A percentile compares a stretch with the other conserved stretches of the same genome.
These are phyloP conservation scores for Lyophyllum atratum DNA, from an alignment of 768 basidiomycete genomes.

Conservation along the genomic window DNA sequence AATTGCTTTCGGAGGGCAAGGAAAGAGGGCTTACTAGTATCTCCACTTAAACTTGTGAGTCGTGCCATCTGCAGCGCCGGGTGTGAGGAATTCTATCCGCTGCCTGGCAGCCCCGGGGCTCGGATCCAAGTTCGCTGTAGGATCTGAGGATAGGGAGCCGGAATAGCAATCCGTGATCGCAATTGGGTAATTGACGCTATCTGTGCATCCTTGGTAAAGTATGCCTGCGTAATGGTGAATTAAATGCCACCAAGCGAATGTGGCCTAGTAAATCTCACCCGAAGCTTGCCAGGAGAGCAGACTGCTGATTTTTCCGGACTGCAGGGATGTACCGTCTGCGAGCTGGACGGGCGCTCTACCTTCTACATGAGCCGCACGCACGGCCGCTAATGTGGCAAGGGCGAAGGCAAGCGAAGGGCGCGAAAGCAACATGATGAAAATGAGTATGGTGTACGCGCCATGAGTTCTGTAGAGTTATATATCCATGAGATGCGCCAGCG, in stretches of 20 bases:
- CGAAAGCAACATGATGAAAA: background rate
- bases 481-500: background rate
- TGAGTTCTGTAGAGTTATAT: background rate
- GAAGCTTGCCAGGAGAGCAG: background rate
- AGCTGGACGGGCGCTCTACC: background rate
- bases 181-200: background rate
- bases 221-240: background rate
- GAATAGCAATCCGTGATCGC: background rate
- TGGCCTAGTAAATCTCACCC: background rate
- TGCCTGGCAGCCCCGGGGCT: background rate
- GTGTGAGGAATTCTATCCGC: slow-evolving; percentile 3
- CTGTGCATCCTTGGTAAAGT: background rate
- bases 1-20: background rate
- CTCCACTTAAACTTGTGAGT: slow-evolving; percentile 1
- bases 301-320: slow-evolving; percentile 2
- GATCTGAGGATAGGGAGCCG: background rate
- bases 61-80: background rate
- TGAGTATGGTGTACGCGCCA: too few species aligned
- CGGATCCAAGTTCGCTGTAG: background rate
- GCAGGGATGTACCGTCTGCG: slow-evolving; percentile 15
- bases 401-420: background rate
- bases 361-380: background rate
- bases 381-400: background rate
- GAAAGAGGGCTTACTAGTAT: background rate
- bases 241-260: background rate